These are phyloP conservation scores for Metschnikowia rubicola DNA, from an alignment of 805 yeast species.

Conservation along the genomic window DNA sequence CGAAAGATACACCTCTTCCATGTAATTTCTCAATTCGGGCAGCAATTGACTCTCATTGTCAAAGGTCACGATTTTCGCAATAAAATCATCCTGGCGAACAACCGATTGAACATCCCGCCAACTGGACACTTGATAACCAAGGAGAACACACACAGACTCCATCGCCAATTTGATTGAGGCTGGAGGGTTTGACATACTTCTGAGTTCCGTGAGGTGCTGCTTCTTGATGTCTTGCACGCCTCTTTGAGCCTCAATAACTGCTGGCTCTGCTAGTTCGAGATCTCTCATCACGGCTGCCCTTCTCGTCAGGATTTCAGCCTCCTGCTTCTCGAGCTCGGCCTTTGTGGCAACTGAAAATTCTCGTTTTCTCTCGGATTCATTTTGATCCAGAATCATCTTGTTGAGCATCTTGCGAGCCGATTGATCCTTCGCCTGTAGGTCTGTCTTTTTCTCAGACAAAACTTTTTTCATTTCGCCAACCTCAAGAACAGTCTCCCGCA, in stretches of 20 bases:
- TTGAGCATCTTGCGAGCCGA: constrained; percentile 72
- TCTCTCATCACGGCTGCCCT: constrained; percentile 55
- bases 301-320: constrained; percentile 53
- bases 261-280: constrained; percentile 77
- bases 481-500: constrained; percentile 72
- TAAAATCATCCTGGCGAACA: constrained; percentile 85
- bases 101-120: constrained; percentile 85
- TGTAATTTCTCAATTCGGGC: constrained; percentile 45
- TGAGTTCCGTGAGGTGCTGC: constrained; percentile 82
- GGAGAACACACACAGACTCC: constrained; percentile 82
- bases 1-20: constrained; percentile 60
- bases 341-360: constrained; percentile 81
- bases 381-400: constrained; percentile 77
- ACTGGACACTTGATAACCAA: constrained; percentile 60
- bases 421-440: constrained; percentile 52
- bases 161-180: constrained; percentile 77
- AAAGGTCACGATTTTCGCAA: constrained; percentile 73
- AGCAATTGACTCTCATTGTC: constrained; percentile 60
- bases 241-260: constrained; percentile 74
- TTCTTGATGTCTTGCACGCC: constrained; percentile 93
- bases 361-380: constrained; percentile 86
- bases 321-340: constrained; percentile 64
- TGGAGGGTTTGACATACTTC: constrained; percentile 91
- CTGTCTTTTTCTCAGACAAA: constrained; percentile 50
- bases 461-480: constrained; percentile 57